A percentile compares a stretch with the other conserved stretches of the same genome.
phyloP scores from a whole-genome alignment of 148 eudicot species.

The Heliamphora exappendiculata region DNA sequence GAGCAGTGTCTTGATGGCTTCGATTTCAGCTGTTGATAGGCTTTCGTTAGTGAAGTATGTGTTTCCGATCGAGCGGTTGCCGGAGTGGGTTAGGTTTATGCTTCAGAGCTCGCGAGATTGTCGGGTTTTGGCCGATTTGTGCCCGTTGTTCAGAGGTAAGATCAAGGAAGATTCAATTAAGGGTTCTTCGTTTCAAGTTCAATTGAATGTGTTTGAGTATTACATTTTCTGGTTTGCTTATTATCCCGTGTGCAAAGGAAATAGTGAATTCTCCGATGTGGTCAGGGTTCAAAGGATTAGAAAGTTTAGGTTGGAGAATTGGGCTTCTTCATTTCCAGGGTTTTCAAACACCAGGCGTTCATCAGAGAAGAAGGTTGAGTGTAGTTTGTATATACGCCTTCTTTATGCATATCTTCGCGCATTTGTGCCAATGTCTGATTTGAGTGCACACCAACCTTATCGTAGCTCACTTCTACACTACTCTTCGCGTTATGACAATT shows the following conservation, averaged over 20 bases:
- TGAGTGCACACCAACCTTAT: slow-evolving; percentile 45
- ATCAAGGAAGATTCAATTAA: slow-evolving; percentile 41
- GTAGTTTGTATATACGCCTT: slow-evolving; percentile 52
- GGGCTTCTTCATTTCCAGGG: slow-evolving; percentile 72
- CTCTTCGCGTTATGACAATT: slow-evolving; percentile 42
- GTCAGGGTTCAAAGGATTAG: slow-evolving; percentile 35
- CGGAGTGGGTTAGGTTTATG: slow-evolving; percentile 74
- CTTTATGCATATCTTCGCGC: slow-evolving; percentile 58
- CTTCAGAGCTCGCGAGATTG: slow-evolving; percentile 44
- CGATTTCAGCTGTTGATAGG: slow-evolving; percentile 63
- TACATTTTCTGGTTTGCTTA: slow-evolving; percentile 89
- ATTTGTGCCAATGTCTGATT: slow-evolving; percentile 60
- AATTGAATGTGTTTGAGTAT: slow-evolving; percentile 86
- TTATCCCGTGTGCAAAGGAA: slow-evolving; percentile 81
- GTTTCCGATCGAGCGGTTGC: slow-evolving; percentile 72
- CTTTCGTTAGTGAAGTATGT: slow-evolving; percentile 65
- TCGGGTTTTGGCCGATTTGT: slow-evolving; percentile 44
- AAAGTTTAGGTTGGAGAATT: slow-evolving; percentile 64
- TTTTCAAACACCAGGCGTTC: slow-evolving; percentile 46
- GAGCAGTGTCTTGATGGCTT: slow-evolving; percentile 45
- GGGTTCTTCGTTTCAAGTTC: slow-evolving; percentile 48
- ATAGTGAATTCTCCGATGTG: slow-evolving; percentile 31
- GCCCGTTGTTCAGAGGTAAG: slow-evolving; percentile 60
- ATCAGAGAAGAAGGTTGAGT: slow-evolving; percentile 43
- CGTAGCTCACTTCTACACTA: slow-evolving; percentile 79